Conservation (phyloP, 2,329 filamentous ascomycete species). For the Cercospora sp. region DNA sequence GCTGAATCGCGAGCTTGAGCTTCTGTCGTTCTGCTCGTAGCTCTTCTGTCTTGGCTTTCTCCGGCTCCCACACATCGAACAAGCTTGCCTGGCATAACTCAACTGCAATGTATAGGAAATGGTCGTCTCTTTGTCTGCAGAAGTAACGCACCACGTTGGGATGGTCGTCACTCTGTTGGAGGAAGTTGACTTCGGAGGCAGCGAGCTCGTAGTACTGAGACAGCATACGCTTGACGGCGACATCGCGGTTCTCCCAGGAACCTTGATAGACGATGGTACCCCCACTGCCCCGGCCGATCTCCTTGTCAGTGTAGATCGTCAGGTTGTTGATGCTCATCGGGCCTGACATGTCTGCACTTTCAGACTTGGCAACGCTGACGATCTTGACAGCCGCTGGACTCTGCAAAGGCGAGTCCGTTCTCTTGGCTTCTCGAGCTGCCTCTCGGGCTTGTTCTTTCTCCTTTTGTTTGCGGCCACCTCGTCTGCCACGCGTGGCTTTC, state of each 20-base stretch:
- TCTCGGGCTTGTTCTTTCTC: constrained; percentile 42
- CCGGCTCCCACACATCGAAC: constrained; percentile 87
- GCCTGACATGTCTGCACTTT: constrained; percentile 46
- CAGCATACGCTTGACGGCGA: constrained; percentile 95
- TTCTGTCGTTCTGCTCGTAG: constrained; percentile 45
- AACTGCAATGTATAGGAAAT: constrained; percentile 93
- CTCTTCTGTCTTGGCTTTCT: constrained; percentile 63
- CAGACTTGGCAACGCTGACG: constrained; percentile 47
- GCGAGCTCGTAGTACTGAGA: constrained; percentile 95
- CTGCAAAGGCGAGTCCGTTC: constrained; percentile 17
- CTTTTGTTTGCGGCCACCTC: constrained; percentile 48
- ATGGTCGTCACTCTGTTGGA: constrained; percentile 93
- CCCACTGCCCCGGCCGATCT: constrained; percentile 79
- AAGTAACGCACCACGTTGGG: constrained; percentile 97
- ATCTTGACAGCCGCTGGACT: constrained; percentile 40
- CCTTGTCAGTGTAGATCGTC: constrained; percentile 59
- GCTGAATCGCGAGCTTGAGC: constrained; percentile 70
- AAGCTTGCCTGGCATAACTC: constrained; percentile 93
- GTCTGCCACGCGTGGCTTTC: constrained; percentile 52
- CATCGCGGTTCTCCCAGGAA: constrained; percentile 84
- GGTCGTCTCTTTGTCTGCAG: constrained; percentile 81
- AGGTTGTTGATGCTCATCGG: constrained; percentile 61
- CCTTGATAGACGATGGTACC: constrained; percentile 96
- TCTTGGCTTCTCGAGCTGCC: constrained; percentile 41
- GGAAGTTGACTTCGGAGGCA: constrained; percentile 84